Evolutionary conservation across 495 filamentous ascomycete species (phyloP), one percentile per base, ranked within the genome.

Genomic region (Penicillium cosmopolitanum): DNA sequence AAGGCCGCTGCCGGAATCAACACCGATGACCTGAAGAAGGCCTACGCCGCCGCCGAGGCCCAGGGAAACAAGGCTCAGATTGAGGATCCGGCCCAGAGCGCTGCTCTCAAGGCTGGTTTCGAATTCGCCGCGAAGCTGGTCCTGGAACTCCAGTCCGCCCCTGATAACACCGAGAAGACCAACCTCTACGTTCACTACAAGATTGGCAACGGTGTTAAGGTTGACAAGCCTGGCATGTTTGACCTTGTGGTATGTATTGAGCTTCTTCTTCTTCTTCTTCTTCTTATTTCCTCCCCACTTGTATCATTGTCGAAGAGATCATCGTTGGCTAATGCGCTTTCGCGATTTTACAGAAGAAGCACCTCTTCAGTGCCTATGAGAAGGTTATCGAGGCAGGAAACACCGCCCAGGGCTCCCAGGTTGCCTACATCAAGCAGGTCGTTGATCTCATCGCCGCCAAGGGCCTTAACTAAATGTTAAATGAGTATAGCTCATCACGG

Each of bases 311-410:
- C 28, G 8, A 31, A 31, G 28, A 31, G 4, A 31, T 9, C 28
- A 31, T 8, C 0, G 2, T 31, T 9, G 50, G 40, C 46, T 59
- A 55, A 55, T 35, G 5, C 35, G 10, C 56, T 34, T 28, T 51
- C 18, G 38, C 12, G 15, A 19, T 23, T 23, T 36, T 62, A 63
- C 51, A 96, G 91, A 85, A 76, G 73, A 94, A 92, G 77, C 86
- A 85, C 61, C 95, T 94, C 82, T 82, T 85, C 78, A 80, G 81
- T 35, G 87, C 86, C 18, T 97, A 91, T 91, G 70, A 87, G 73
- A 80, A 84, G 57, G 57, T 86, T 57, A 83, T 12, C 10, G 46
- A 1, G 3, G 46, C 87, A 51, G 81, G 81, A 51, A 71, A 87
- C 51, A 83, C 77, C 48, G 56, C 79, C 42, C 77, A 84, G 60